These are phyloP conservation scores for Limnanthes douglasii DNA, from an alignment of 345 rosid species.

Conservation along the genomic window DNA sequence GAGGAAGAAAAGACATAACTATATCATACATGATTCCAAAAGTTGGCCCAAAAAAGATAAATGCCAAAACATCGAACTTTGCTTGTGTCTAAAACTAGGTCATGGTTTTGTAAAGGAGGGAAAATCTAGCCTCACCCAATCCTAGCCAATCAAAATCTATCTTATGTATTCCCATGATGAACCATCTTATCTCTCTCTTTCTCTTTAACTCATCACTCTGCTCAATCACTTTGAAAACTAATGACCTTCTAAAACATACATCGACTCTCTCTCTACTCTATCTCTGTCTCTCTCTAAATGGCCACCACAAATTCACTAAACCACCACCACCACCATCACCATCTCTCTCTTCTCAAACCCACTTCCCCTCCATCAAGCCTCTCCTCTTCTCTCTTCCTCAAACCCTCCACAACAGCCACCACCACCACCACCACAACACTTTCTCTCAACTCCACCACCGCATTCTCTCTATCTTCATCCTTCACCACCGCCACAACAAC, in stretches of 20 bases:
- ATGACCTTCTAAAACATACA: too few relatives aligned
- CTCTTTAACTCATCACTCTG: constrained; percentile 19
- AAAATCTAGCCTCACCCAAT: constrained; percentile 43
- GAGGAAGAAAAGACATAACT: too few relatives aligned
- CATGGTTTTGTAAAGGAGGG: too few relatives aligned
- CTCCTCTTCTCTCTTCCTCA: constrained; percentile 13
- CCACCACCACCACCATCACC: constrained; percentile 18
- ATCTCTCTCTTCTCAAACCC: constrained; percentile 15
- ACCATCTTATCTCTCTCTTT: constrained; percentile 10
- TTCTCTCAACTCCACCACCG: constrained; percentile 4
- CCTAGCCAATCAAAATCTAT: constrained; percentile 48
- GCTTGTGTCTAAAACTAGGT: too few relatives aligned
- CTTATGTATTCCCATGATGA: constrained; percentile 15
- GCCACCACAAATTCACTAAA: constrained; percentile 21
- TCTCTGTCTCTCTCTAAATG: constrained; percentile 12
- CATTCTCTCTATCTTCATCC: constrained; percentile 12
- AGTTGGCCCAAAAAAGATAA: too few relatives aligned
- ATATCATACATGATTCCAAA: too few relatives aligned
- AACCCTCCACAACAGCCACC: constrained; percentile 13
- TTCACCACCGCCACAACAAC: constrained; percentile 20
- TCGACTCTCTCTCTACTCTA: constrained; percentile 7
- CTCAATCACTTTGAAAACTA: constrained; percentile 5
- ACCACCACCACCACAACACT: constrained; percentile 12
- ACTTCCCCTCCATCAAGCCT: not conserved
- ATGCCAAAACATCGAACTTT: too few relatives aligned